These are phyloP conservation scores for Coemansia sp. DNA, from an alignment of 192 early-diverging fungal species.

Conservation along the genomic window DNA sequence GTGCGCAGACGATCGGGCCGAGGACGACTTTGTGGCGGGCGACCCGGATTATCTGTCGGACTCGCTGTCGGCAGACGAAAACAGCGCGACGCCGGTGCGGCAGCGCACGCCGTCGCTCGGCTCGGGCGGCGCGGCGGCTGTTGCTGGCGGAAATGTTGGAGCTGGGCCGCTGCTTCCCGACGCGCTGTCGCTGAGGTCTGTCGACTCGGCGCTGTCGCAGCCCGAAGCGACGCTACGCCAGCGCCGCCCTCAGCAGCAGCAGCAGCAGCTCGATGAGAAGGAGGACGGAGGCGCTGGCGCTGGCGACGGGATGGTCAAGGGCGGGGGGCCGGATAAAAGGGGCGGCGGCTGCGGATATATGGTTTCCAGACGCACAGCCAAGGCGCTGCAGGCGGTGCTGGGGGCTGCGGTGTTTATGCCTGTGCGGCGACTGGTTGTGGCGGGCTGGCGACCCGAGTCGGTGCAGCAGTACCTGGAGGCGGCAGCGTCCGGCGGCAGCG, in stretches of 20 bases:
- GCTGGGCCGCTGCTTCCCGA: no score
- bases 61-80: not conserved
- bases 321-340: not conserved
- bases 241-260: slow-evolving; percentile 6
- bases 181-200: not conserved
- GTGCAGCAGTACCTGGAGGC: not conserved
- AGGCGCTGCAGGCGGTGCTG: not conserved
- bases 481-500: not conserved
- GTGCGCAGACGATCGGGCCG: slow-evolving; percentile 4
- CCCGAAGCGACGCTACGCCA: not conserved
- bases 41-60: not conserved
- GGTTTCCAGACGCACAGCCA: not conserved
- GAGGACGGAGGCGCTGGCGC: no score
- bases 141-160: no score
- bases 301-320: not conserved
- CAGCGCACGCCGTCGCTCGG: not conserved
- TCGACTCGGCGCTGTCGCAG: not conserved
- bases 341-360: slow-evolving; percentile 3
- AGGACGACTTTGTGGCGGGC: not conserved
- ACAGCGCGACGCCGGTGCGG: not conserved
- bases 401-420: slow-evolving; percentile 38
- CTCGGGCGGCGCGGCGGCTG: no score
- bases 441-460: not conserved
- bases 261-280: not conserved
- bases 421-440: slow-evolving; percentile 38